These are phyloP conservation scores for Erucastrum elatum DNA, from an alignment of 345 rosid species.

Conservation along the genomic window DNA sequence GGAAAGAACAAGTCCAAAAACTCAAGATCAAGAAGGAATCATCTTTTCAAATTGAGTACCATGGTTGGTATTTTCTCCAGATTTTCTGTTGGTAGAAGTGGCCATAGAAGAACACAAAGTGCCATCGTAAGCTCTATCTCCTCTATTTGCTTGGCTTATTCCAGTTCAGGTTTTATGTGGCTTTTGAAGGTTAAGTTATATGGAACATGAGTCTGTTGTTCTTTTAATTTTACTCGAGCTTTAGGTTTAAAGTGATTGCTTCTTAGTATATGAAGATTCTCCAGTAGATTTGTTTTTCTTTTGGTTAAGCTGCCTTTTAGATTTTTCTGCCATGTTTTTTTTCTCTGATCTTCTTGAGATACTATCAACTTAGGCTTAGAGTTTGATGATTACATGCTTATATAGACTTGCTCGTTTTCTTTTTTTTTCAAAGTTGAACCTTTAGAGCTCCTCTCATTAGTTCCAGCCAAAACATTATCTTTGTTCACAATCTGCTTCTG, in stretches of 20 bases:
- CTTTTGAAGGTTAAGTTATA: background rate
- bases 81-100: constrained; percentile 62
- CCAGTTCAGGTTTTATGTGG: background rate
- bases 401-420: background rate
- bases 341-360: constrained; percentile 8
- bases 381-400: background rate
- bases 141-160: background rate
- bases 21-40: constrained; percentile 14
- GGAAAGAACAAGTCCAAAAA: background rate
- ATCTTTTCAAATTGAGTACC: constrained; percentile 5
- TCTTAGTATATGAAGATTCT: constrained; percentile 18
- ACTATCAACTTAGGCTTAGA: background rate
- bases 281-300: background rate
- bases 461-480: background rate
- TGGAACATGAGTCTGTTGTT: constrained; percentile 3
- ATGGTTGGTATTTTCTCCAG: constrained; percentile 96
- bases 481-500: background rate
- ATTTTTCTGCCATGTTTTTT: background rate
- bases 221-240: constrained; percentile 2
- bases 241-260: constrained; percentile 1
- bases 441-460: background rate
- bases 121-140: constrained; percentile 57
- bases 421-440: background rate
- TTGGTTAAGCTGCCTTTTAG: background rate
- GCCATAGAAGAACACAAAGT: constrained; percentile 78